These are phyloP conservation scores for Fusarium sp. DNA, from an alignment of 2,329 filamentous ascomycete species.

Conservation along the genomic window DNA sequence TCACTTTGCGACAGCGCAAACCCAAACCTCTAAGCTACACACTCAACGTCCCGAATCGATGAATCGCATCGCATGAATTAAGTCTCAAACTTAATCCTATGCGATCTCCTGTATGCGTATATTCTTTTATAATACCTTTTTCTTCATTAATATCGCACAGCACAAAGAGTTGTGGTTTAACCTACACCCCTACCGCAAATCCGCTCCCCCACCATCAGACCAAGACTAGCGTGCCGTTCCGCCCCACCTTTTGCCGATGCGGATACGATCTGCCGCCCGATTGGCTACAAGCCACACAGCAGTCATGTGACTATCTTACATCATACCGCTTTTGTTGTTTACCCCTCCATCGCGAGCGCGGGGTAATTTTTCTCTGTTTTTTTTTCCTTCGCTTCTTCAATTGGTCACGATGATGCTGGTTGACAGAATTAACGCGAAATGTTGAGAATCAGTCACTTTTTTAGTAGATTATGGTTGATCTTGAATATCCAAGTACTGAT, in stretches of 20 bases:
- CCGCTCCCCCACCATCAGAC: slow-evolving; percentile 28
- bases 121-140: neutral
- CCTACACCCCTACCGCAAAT: slow-evolving; percentile 40
- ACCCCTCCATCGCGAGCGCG: slow-evolving; percentile 39
- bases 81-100: no score
- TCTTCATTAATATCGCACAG: neutral
- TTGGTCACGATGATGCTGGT: neutral
- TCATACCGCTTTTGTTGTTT: slow-evolving; percentile 37
- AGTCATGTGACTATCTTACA: slow-evolving; percentile 38
- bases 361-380: slow-evolving; percentile 28
- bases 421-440: slow-evolving; percentile 26
- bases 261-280: slow-evolving; percentile 32
- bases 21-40: neutral
- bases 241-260: slow-evolving; percentile 37
- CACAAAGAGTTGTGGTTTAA: slow-evolving; percentile 20
- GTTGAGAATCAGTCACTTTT: neutral
- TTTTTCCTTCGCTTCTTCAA: neutral
- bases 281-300: slow-evolving; percentile 7
- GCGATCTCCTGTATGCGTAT: no score
- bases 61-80: slow-evolving; percentile 1
- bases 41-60: neutral
- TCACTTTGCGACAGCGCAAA: slow-evolving; percentile 32
- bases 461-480: neutral
- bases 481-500: neutral
- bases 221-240: slow-evolving; percentile 41